phyloP scores from a whole-genome alignment of 345 rosid genomes.

The Toxicodendron radicans region DNA sequence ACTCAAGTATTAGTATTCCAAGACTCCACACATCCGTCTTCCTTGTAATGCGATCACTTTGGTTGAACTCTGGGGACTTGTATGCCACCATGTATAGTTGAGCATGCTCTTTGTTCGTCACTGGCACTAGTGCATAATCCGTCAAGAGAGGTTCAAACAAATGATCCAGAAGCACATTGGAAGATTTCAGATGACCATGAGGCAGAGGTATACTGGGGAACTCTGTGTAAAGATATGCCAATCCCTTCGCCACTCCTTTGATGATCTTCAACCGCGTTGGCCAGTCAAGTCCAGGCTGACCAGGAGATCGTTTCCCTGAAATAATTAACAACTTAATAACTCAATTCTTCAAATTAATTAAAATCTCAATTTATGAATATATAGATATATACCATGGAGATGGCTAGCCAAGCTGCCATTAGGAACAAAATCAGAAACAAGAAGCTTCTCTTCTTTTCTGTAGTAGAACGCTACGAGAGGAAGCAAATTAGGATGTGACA shows the following conservation, averaged over 20 bases:
- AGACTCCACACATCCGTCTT: conserved; percentile 89
- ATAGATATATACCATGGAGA: conserved; percentile 57
- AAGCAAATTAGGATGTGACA: conserved; percentile 75
- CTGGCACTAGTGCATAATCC: conserved; percentile 61
- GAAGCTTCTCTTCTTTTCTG: conserved; percentile 80
- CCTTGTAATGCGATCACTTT: conserved; percentile 41
- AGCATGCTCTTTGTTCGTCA: conserved; percentile 63
- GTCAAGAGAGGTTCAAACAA: conserved; percentile 54
- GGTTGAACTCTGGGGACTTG: conserved; percentile 76
- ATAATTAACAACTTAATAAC: neutral
- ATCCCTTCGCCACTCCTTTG: conserved; percentile 73
- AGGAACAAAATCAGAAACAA: conserved; percentile 59
- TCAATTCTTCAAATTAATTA: too few species aligned
- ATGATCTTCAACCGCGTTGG: conserved; percentile 69
- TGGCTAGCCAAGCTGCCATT: conserved; percentile 81
- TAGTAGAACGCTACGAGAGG: conserved; percentile 67
- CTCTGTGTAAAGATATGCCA: conserved; percentile 61
- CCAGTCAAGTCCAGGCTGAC: conserved; percentile 64
- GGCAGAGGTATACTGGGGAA: conserved; percentile 54
- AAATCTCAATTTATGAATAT: neutral
- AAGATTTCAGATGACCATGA: conserved; percentile 86
- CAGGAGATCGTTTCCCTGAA: conserved; percentile 52
- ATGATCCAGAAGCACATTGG: conserved; percentile 68
- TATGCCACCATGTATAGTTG: conserved; percentile 71
- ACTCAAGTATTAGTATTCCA: conserved; percentile 79